These are phyloP conservation scores for Coelastrella sp. DNA, from an alignment of 139 green algal genomes.

Conservation along the genomic window DNA sequence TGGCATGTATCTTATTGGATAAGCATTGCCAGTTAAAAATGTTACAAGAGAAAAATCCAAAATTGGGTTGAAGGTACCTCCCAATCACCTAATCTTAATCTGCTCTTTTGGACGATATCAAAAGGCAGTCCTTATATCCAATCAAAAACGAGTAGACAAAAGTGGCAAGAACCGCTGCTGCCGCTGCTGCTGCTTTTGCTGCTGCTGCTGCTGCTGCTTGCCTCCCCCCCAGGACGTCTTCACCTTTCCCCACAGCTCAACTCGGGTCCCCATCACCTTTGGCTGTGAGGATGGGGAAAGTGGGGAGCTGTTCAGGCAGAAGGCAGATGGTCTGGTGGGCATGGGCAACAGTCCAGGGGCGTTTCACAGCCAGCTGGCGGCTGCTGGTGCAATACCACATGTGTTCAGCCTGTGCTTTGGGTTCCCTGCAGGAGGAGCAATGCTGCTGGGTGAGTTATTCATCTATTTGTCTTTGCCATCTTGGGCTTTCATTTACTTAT, in stretches of 20 bases:
- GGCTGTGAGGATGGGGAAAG: slow-evolving; percentile 90
- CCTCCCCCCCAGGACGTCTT: slow-evolving; percentile 16
- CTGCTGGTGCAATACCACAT: slow-evolving; percentile 17
- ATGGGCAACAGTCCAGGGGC: slow-evolving; percentile 85
- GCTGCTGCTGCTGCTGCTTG: neutral
- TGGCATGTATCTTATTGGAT: no score
- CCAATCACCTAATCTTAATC: no score
- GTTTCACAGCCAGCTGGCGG: slow-evolving; percentile 66
- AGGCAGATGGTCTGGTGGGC: slow-evolving; percentile 92
- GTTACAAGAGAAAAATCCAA: no score
- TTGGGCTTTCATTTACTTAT: no score
- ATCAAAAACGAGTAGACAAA: no score
- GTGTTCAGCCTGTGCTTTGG: slow-evolving; percentile 49
- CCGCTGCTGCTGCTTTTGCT: neutral
- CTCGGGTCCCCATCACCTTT: slow-evolving; percentile 61
- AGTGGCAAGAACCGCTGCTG: no score
- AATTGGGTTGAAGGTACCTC: no score
- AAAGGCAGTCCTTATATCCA: no score
- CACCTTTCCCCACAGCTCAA: slow-evolving; percentile 2
- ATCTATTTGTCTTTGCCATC: no score
- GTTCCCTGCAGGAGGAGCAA: slow-evolving; percentile 35
- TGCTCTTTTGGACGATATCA: no score
- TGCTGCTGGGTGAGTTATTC: slow-evolving; percentile 40
- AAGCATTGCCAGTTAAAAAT: neutral
- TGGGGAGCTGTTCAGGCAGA: slow-evolving; percentile 92